Percentiles rank a stretch among this genome's conserved stretches.
phyloP scores from a whole-genome alignment of 345 rosid genomes.

The Salix exigua region DNA sequence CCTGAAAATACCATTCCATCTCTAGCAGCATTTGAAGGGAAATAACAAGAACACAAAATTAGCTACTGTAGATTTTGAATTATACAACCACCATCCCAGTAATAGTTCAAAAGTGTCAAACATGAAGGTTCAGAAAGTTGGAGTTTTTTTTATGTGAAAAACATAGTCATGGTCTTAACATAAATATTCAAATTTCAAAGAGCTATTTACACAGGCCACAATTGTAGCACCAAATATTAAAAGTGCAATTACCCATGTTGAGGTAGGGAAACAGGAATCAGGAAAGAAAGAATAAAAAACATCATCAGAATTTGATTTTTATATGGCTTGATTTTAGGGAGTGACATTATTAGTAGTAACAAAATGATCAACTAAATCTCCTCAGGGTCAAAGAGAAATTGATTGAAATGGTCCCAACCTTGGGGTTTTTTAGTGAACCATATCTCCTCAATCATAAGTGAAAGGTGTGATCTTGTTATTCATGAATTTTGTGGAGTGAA shows the following conservation, averaged over 20 bases:
- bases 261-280: background rate
- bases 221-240: background rate
- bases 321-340: background rate
- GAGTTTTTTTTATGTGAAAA: too few relatives aligned
- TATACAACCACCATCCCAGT: too few relatives aligned
- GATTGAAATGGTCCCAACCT: background rate
- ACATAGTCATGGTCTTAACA: background rate
- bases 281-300: background rate
- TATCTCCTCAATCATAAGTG: background rate
- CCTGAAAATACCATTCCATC: too few relatives aligned
- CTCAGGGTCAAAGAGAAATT: background rate
- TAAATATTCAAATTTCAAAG: background rate
- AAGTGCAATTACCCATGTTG: background rate
- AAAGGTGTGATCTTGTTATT: conserved; percentile 8
- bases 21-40: too few relatives aligned
- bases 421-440: background rate
- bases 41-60: too few relatives aligned
- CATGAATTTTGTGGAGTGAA: too few relatives aligned
- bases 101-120: too few relatives aligned
- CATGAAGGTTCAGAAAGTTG: too few relatives aligned
- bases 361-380: conserved; percentile 14
- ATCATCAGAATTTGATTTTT: background rate
- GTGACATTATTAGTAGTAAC: background rate
- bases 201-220: background rate
- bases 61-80: too few relatives aligned